Conservation (phyloP, 2,329 filamentous ascomycete genomes). For the Alternaria rosae region DNA sequence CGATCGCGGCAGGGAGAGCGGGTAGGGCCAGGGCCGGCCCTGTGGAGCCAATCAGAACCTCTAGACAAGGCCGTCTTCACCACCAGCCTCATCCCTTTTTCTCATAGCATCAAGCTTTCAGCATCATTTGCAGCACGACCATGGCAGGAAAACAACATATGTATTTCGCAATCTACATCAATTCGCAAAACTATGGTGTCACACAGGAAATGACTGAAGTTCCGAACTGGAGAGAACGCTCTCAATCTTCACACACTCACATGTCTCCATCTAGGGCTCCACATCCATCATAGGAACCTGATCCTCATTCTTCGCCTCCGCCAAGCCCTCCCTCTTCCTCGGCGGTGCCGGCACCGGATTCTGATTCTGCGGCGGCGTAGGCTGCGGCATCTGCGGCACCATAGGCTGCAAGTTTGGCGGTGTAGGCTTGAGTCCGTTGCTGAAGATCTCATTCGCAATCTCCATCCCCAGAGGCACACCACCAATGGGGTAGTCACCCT, state of each 20-base stretch:
- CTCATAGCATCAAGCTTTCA: neutral
- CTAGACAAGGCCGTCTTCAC: neutral
- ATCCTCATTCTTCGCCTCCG: neutral
- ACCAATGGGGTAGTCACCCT: conserved; percentile 17
- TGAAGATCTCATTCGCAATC: conserved; percentile 23
- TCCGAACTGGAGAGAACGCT: neutral
- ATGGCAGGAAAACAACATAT: neutral
- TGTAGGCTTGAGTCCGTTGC: conserved; percentile 15
- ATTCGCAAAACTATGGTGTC: neutral
- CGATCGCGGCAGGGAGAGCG: neutral
- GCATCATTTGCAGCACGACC: neutral
- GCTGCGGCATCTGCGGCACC: neutral
- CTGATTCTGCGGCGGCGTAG: neutral
- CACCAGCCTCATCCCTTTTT: neutral
- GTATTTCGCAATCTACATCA: neutral
- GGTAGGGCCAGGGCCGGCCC: neutral
- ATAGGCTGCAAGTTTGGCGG: conserved; percentile 13
- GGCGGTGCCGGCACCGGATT: neutral
- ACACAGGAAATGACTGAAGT: neutral
- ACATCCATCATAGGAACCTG: neutral
- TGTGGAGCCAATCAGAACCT: neutral
- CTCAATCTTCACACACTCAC: too few relatives aligned
- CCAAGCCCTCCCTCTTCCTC: neutral
- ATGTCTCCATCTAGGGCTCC: neutral
- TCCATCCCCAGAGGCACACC: conserved; percentile 22